Conservation (phyloP, 2,329 filamentous ascomycete species). For the Colletotrichum sidae region DNA sequence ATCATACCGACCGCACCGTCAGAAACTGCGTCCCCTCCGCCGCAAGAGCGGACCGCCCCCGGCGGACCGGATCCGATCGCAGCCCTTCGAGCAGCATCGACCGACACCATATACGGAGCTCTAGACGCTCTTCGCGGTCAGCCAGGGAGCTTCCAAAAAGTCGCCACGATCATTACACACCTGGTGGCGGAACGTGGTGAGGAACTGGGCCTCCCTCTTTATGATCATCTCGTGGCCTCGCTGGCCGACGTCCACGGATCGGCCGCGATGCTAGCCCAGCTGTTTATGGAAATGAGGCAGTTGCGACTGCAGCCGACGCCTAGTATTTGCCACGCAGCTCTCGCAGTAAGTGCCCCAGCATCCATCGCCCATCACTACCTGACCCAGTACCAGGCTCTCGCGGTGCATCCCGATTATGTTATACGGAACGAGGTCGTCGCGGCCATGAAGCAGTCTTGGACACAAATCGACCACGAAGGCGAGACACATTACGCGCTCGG, state of each 20-base stretch:
- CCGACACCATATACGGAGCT: slow-evolving; percentile 58
- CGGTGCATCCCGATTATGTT: slow-evolving; percentile 87
- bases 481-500: slow-evolving; percentile 78
- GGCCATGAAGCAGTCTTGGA: slow-evolving; percentile 81
- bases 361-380: too few relatives aligned
- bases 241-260: slow-evolving; percentile 78
- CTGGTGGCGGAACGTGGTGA: slow-evolving; percentile 68
- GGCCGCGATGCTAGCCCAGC: slow-evolving; percentile 67
- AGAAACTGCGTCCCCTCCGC: slow-evolving; percentile 17
- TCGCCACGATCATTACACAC: slow-evolving; percentile 64
- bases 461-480: slow-evolving; percentile 69
- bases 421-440: slow-evolving; percentile 77
- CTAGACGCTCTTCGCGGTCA: slow-evolving; percentile 54
- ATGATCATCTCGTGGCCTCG: slow-evolving; percentile 79
- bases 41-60: slow-evolving; percentile 7
- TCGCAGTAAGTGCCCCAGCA: slow-evolving; percentile 65
- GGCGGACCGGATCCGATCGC: slow-evolving; percentile 29
- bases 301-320: slow-evolving; percentile 72
- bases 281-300: slow-evolving; percentile 80
- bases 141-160: slow-evolving; percentile 51
- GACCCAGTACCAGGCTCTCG: slow-evolving; percentile 66
- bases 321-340: slow-evolving; percentile 75
- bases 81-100: slow-evolving; percentile 45
- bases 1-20: slow-evolving; percentile 2
- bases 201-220: slow-evolving; percentile 69